Evolutionary conservation across 2,329 filamentous ascomycete genomes (phyloP).

Genomic region (Orbilia oligospora): DNA sequence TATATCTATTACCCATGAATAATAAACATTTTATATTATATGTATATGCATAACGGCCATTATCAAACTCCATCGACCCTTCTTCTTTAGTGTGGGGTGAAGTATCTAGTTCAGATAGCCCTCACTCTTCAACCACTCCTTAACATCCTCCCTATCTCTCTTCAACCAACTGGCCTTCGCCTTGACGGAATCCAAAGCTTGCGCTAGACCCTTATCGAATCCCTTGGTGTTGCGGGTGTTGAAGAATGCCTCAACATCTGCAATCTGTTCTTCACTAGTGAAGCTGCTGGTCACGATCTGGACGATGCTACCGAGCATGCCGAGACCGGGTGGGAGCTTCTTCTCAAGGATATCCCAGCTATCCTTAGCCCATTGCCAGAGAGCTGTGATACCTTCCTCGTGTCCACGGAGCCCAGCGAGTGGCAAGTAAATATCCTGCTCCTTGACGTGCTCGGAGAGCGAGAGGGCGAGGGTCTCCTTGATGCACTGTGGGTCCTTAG

Average conservation of each 20-base stretch:
- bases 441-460: slow-evolving; percentile 67
- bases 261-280: slow-evolving; percentile 80
- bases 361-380: slow-evolving; percentile 85
- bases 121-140: slow-evolving; percentile 77
- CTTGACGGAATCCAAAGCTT: slow-evolving; percentile 85
- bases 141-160: slow-evolving; percentile 83
- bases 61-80: background rate
- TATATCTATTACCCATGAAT: slow-evolving; percentile 7
- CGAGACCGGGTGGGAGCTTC: slow-evolving; percentile 86
- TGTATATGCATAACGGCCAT: background rate
- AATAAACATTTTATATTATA: background rate
- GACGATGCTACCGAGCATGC: slow-evolving; percentile 88
- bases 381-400: slow-evolving; percentile 80
- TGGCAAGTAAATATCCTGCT: slow-evolving; percentile 80
- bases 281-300: slow-evolving; percentile 86
- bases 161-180: slow-evolving; percentile 87
- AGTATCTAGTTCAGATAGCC: slow-evolving; percentile 70
- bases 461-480: slow-evolving; percentile 82
- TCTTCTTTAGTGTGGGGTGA: background rate
- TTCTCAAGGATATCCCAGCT: slow-evolving; percentile 90
- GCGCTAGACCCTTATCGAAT: slow-evolving; percentile 89
- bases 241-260: slow-evolving; percentile 85
- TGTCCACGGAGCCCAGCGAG: slow-evolving; percentile 83
- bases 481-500: slow-evolving; percentile 83
- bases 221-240: slow-evolving; percentile 84